Evolutionary conservation across 768 basidiomycete genomes (phyloP), one percentile per base, ranked within the genome.

Genomic region (Lenzites betulinus): DNA sequence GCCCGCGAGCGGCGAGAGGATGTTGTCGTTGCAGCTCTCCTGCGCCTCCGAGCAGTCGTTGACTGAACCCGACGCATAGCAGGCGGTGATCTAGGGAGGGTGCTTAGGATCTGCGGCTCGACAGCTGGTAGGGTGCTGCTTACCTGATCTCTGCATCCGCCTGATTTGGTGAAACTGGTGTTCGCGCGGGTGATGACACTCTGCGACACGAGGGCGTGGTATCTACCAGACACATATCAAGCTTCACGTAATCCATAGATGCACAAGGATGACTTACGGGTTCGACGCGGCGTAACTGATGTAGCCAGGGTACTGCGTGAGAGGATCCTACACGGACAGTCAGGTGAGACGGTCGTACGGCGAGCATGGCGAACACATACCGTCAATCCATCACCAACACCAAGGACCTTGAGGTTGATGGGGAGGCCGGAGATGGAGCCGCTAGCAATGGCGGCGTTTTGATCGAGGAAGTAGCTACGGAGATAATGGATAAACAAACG

Each of bases 381-480:
- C 5, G 85, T 86, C 23, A 87, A 70, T 12, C 85, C 85, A 66
- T 88, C 78, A 18, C 87, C 86, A 22, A 88, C 75, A 18, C 83
- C 87, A n/a, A 87, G 78, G 25, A 79, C 75, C 68, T 85, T 80
- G n/a, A 88, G 77, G 63, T 87, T 86, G 48, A 88, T 76, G 2
- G 71, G 74, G 6, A 81, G 58, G 3, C 84, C 86, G 3, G 70
- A 64, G 4, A 82, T 63, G 0, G 69, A 76, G 11, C 81, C 82
- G 4, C 74, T 72, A 2, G 76, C 75, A 49, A 88, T 86, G 12
- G 78, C 83, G 28, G 78, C 74, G 58, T 88, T 87, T 69, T 87
- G 85, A 5, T 78, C 66, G 5, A 87, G 74, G 77, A 88, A 84
- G 63, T 84, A 75, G 8, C 75, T 74, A 35, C 30, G 30, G 12